Base-by-base conservation (phyloP, 345 rosid species). In the Abelmoschus esculentus region DNA sequence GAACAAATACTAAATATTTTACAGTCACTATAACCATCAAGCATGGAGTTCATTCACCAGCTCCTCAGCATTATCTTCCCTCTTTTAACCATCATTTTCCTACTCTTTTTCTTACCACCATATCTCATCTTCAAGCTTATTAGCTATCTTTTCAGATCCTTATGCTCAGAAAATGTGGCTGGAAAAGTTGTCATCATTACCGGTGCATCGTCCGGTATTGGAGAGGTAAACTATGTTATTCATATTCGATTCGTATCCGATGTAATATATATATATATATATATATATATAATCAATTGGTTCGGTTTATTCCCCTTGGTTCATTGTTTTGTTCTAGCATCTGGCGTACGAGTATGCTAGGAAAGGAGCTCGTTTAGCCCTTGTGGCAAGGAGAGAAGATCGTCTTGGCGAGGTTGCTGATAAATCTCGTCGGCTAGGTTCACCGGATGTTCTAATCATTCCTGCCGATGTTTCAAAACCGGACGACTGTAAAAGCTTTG, bases 181-280 rank as follows among this genome's bases (percentile, higher is more conserved):
- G 81, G 86, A 55, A 85, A 87, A 78, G 90, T 84, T 0, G 77
- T 82, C 5, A 70, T 85, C 34, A 76, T 84, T 44, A 82, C 87
- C 6, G 90, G 88, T 65, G 87, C 86, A 34, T 80, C 86, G 5
- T 84, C 90, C 0, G 92, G 90, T 57, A 84, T 88, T 13, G 93
- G 90, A 12, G 80, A 88, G 86, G 62, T 2, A 5, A 57, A 28
- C 18, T 58, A 52, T 2, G 56, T 52, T 52, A 52, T 52, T 3
- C 56, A 0, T 6, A 52, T 15, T 22, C 26, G 26, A 22, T 29
- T 29, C 32, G 3, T 29, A 29, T 29, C 32, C 32, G 3, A 29
- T 29, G 32, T 29, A 22, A 22, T n/a, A n/a, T n/a, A n/a, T n/a
- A n/a, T n/a, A n/a, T n/a, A n/a, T n/a, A n/a, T n/a, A n/a, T n/a